Base-by-base conservation (phyloP, 306 rosid species). In the Vachellia collinsii region DNA sequence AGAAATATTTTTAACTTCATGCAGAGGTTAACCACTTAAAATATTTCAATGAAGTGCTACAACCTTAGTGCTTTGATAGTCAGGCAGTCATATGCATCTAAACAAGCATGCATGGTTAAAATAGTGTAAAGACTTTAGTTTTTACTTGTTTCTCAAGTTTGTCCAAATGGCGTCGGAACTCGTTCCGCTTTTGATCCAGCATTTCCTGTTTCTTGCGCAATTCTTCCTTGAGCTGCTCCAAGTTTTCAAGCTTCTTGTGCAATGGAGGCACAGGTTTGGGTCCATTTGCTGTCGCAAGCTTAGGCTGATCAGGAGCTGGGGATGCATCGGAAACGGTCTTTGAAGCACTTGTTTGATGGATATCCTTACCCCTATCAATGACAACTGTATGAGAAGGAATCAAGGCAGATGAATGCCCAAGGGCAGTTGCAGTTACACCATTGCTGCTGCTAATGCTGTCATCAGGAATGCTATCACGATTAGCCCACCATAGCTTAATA, bases 401-500 rank as follows among this genome's bases (percentile, higher is more conserved):
- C 77, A 88, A 88, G 85, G 77, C 85, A 81, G 91, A 81, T 74
- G 83, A 71, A 66, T 72, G 79, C 77, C 93, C 94, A 62, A 61
- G 89, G 68, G 89, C 88, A 77, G 87, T 88, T 68, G 74, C 92
- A 81, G 78, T 83, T 59, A 77, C 85, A 80, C 87, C 87, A 77
- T 83, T 87, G 80, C 87, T 75, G 68, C 84, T 79, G 79, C 84
- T 80, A 77, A 76, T 48, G 70, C 82, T 82, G 84, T 91, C 94
- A 84, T 87, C 94, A n/a, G 82, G 94, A 89, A 96, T 82, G 71
- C 88, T 92, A 87, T 96, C 99, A 72, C 99, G 98, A 85, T 96
- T 96, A 73, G 99, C 99, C 99, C 99, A 96, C 93, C 91, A 96
- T 67, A 96, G 88, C 89, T 87, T 93, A 87, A 96, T 92, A 85